phyloP scores from a whole-genome alignment of 345 rosid genomes.

The Aurinia saxatilis region DNA sequence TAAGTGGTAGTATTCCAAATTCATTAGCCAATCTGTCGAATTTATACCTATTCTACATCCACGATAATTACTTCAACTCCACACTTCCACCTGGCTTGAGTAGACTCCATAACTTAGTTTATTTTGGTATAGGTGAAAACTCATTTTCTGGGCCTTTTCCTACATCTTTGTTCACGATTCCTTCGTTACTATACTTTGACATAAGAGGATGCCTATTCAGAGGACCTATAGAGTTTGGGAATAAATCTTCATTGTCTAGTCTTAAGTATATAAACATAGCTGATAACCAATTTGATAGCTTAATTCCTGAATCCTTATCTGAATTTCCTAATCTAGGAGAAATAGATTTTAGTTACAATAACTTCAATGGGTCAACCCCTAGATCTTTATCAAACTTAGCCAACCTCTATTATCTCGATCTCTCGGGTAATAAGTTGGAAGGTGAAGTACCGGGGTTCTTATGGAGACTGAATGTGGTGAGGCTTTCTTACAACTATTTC shows the following conservation, averaged over 20 bases:
- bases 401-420: neutral
- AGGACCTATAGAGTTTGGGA: neutral
- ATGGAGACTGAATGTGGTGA: neutral
- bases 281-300: neutral
- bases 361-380: neutral
- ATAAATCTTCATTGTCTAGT: neutral
- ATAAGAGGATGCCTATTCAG: neutral
- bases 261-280: neutral
- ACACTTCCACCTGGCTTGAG: neutral
- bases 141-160: neutral
- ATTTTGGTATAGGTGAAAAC: neutral
- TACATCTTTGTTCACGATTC: neutral
- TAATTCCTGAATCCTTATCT: constrained; percentile 1
- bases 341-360: neutral
- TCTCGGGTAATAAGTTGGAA: too few species aligned
- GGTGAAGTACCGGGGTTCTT: too few species aligned
- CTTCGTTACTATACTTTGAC: neutral
- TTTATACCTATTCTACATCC: too few species aligned
- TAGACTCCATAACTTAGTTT: neutral
- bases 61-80: neutral
- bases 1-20: neutral
- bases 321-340: neutral
- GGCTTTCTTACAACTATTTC: neutral
- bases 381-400: neutral
- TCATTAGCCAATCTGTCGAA: neutral